phyloP scores from a whole-genome alignment of 73 alveolate genomes.

The Tetrahymena borealis region DNA sequence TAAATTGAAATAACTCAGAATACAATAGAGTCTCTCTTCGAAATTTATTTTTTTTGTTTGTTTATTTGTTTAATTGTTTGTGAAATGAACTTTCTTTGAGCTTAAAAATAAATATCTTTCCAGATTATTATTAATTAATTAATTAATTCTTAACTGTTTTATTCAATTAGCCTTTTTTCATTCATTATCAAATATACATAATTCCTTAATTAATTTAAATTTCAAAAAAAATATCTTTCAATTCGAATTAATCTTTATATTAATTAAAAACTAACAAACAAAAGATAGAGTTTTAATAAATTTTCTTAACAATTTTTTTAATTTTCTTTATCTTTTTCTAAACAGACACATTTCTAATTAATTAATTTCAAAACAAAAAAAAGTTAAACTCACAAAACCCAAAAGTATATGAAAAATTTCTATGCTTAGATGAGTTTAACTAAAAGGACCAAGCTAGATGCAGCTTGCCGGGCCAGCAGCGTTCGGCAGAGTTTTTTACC shows the following conservation, averaged over 20 bases:
- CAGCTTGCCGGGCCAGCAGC: neutral
- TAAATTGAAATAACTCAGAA: neutral
- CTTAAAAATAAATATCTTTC: no score
- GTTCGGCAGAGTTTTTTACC: neutral
- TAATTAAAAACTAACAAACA: no score
- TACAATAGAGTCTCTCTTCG: neutral
- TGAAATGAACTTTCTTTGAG: no score
- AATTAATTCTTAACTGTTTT: no score
- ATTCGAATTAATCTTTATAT: no score
- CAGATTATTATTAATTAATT: no score
- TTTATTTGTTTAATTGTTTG: no score
- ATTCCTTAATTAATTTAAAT: no score
- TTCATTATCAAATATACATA: no score
- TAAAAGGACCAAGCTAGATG: neutral
- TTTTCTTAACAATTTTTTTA: neutral
- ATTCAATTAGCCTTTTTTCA: no score
- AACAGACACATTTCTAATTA: neutral
- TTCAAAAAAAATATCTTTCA: no score
- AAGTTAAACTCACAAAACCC: neutral
- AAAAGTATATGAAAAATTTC: neutral
- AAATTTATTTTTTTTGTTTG: no score
- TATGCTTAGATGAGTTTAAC: neutral
- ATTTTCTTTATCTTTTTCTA: neutral
- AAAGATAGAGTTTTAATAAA: neutral
- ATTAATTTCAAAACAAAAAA: neutral